Evolutionary conservation across 257 asterid genomes (phyloP).

Genomic region (Ajuga chamaepitys): DNA sequence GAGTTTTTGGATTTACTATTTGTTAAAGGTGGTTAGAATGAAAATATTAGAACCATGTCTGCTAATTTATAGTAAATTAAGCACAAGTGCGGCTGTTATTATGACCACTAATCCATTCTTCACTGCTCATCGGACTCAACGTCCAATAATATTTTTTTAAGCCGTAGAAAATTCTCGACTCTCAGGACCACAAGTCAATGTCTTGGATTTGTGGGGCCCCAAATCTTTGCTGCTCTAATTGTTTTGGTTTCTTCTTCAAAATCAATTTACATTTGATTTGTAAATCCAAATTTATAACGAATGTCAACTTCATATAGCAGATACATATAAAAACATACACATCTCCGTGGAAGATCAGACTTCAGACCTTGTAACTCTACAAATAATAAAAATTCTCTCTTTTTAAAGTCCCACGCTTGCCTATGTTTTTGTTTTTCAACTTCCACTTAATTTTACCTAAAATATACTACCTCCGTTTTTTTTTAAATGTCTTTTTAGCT

Average conservation of each 20-base stretch:
- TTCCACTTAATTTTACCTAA: too few species aligned
- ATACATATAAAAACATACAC: too few species aligned
- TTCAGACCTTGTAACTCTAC: too few species aligned
- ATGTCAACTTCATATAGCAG: neutral
- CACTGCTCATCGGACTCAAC: slow-evolving; percentile 21
- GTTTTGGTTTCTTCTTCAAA: neutral
- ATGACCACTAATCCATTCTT: slow-evolving; percentile 20
- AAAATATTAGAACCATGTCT: neutral
- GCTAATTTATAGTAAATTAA: neutral
- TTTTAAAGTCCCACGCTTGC: too few species aligned
- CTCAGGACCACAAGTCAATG: slow-evolving; percentile 31
- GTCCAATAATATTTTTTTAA: slow-evolving; percentile 12
- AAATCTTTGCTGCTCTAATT: slow-evolving; percentile 5
- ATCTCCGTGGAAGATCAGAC: too few species aligned
- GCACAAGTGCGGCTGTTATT: neutral
- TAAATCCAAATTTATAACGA: neutral
- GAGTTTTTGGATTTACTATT: neutral
- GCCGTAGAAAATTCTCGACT: slow-evolving; percentile 10
- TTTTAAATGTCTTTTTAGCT: too few species aligned
- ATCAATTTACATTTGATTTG: neutral
- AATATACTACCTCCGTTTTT: too few species aligned
- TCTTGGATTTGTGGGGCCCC: slow-evolving; percentile 37
- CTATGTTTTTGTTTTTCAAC: too few species aligned
- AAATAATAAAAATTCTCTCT: too few species aligned
- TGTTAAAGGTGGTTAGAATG: neutral